Evolutionary conservation across 352 stramenopile genomes (phyloP).

Genomic region (Phytophthora sp.): DNA sequence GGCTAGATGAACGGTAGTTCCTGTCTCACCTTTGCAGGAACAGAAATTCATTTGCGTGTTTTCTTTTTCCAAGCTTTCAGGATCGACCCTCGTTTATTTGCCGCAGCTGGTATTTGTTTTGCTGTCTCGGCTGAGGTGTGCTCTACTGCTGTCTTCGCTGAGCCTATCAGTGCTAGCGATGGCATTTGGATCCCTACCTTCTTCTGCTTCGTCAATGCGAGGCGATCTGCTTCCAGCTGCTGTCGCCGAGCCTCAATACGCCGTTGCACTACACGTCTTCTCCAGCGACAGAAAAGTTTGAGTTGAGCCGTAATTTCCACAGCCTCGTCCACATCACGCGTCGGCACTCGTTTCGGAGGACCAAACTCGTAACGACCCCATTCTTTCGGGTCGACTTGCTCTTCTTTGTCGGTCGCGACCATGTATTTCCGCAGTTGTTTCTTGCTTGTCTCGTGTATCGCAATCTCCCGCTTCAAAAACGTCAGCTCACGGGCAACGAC

Average conservation of each 20-base stretch:
- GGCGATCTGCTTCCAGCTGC: conserved; percentile 41
- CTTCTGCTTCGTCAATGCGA: conserved; percentile 33
- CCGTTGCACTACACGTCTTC: conserved; percentile 44
- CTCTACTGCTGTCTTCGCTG: conserved; percentile 32
- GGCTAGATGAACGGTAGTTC: conserved; percentile 24
- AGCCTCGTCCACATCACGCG: conserved; percentile 52
- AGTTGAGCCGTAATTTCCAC: conserved; percentile 59
- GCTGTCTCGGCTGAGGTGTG: background rate
- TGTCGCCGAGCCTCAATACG: conserved; percentile 46
- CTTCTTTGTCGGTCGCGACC: conserved; percentile 64
- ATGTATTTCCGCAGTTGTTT: conserved; percentile 73
- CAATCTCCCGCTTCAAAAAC: conserved; percentile 64
- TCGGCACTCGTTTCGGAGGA: conserved; percentile 46
- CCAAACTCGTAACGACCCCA: conserved; percentile 69
- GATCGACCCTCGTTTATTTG: conserved; percentile 6
- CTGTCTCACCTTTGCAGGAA: conserved; percentile 9
- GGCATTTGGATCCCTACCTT: conserved; percentile 21
- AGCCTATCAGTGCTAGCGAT: conserved; percentile 19
- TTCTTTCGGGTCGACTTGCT: conserved; percentile 64
- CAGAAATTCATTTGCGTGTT: conserved; percentile 29
- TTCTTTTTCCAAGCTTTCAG: conserved; percentile 26
- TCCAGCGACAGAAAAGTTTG: conserved; percentile 64
- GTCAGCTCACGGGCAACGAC: conserved; percentile 56
- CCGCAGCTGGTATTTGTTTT: background rate
- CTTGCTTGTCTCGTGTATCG: conserved; percentile 64